phyloP scores from a whole-genome alignment of 2,329 filamentous ascomycete species.

The Claviceps sorghi region DNA sequence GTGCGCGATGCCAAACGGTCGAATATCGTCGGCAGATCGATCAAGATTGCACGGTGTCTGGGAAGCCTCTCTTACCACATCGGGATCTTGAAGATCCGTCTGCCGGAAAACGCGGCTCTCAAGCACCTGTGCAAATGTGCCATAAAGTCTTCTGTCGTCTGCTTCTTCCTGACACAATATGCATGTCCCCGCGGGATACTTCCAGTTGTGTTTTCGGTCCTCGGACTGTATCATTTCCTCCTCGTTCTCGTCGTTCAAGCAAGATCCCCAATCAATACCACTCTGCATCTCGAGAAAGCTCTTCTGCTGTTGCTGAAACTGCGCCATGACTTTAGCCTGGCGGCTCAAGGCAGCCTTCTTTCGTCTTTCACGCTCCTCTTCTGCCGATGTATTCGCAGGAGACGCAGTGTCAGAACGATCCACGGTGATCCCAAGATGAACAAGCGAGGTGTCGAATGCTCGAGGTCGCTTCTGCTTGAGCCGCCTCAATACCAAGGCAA shows the following conservation, averaged over 20 bases:
- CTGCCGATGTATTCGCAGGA: slow-evolving; percentile 53
- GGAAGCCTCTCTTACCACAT: slow-evolving; percentile 71
- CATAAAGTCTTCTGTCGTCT: slow-evolving; percentile 75
- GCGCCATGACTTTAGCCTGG: slow-evolving; percentile 89
- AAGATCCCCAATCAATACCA: slow-evolving; percentile 70
- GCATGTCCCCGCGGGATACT: slow-evolving; percentile 84
- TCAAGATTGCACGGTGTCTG: slow-evolving; percentile 72
- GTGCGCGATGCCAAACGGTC: slow-evolving; percentile 81
- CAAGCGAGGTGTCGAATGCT: slow-evolving; percentile 56
- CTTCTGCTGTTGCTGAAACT: slow-evolving; percentile 95
- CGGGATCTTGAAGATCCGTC: slow-evolving; percentile 67
- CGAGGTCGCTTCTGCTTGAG: slow-evolving; percentile 71
- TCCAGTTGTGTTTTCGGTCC: slow-evolving; percentile 55
- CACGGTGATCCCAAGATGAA: slow-evolving; percentile 48
- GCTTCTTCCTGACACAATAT: slow-evolving; percentile 95
- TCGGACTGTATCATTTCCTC: slow-evolving; percentile 42
- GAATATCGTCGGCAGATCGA: slow-evolving; percentile 63
- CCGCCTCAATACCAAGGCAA: slow-evolving; percentile 65
- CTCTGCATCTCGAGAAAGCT: slow-evolving; percentile 83
- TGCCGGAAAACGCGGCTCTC: slow-evolving; percentile 77
- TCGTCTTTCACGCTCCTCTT: slow-evolving; percentile 66
- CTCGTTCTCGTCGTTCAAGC: slow-evolving; percentile 65
- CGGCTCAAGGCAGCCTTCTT: slow-evolving; percentile 83
- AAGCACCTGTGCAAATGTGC: slow-evolving; percentile 80
- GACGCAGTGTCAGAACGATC: slow-evolving; percentile 73